Percentiles rank a stretch among this genome's conserved stretches.
These are phyloP conservation scores for Fragilaria crotonensis DNA, from an alignment of 108 stramenopile species.

Conservation along the genomic window DNA sequence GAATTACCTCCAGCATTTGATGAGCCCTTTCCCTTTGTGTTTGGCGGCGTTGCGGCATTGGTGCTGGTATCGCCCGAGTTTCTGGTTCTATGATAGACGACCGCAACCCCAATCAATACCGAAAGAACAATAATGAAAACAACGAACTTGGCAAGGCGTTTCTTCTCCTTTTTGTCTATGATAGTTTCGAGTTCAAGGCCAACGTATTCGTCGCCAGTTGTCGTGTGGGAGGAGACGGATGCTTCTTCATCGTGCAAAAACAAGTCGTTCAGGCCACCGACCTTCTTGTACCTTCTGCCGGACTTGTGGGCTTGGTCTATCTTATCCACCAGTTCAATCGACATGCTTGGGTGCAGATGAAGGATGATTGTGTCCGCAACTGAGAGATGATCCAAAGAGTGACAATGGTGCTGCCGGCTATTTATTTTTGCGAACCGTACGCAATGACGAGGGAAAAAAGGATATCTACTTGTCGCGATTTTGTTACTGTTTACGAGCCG, in stretches of 20 bases:
- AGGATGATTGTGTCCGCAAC: too few relatives aligned
- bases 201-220: background rate
- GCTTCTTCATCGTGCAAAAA: background rate
- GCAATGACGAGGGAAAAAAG: too few relatives aligned
- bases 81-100: background rate
- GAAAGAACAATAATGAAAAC: background rate
- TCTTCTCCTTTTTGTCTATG: background rate
- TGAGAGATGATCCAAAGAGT: too few relatives aligned
- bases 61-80: too few relatives aligned
- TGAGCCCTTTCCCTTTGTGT: too few relatives aligned
- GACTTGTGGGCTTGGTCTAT: background rate
- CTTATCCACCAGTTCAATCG: background rate
- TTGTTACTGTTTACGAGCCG: too few relatives aligned
- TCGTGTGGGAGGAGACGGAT: background rate
- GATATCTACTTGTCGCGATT: too few relatives aligned
- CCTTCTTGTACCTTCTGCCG: background rate
- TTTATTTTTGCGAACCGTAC: too few relatives aligned
- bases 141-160: background rate
- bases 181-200: background rate
- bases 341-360: too few relatives aligned
- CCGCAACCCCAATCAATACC: background rate
- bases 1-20: too few relatives aligned
- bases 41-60: too few relatives aligned
- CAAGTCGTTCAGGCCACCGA: background rate
- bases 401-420: too few relatives aligned